A percentile compares a stretch with the other conserved stretches of the same genome.
Evolutionary conservation across 257 asterid genomes (phyloP).

Genomic region (Plantago ovata): DNA sequence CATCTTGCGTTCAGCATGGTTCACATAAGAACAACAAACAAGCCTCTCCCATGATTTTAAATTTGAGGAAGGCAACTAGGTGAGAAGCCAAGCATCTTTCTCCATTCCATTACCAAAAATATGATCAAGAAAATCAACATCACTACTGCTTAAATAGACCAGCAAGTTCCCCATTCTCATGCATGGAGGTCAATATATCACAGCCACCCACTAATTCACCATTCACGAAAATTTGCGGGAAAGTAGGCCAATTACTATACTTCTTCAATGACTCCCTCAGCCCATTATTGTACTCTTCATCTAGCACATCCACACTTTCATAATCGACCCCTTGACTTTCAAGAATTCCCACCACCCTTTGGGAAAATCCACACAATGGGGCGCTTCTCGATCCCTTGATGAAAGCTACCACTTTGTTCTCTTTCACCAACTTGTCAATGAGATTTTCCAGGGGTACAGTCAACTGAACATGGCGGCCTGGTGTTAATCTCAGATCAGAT

Average conservation of each 20-base stretch:
- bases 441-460: slow-evolving; percentile 77
- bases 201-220: slow-evolving; percentile 97
- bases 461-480: slow-evolving; percentile 73
- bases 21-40: neutral
- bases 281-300: slow-evolving; percentile 72
- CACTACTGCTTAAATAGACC: slow-evolving; percentile 38
- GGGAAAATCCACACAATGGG: slow-evolving; percentile 58
- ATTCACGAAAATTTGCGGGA: slow-evolving; percentile 80
- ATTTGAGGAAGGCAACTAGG: neutral
- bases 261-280: slow-evolving; percentile 83
- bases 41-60: neutral
- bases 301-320: slow-evolving; percentile 87
- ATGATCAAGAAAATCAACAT: slow-evolving; percentile 1
- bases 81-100: neutral
- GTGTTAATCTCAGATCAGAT: slow-evolving; percentile 80
- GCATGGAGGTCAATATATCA: slow-evolving; percentile 84
- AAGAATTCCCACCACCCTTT: slow-evolving; percentile 66
- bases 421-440: slow-evolving; percentile 55
- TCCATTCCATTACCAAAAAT: neutral
- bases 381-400: slow-evolving; percentile 60
- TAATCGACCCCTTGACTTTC: slow-evolving; percentile 79
- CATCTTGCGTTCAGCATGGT: too few relatives aligned
- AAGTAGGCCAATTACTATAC: slow-evolving; percentile 93
- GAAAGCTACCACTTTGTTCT: slow-evolving; percentile 59
- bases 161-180: slow-evolving; percentile 86